These are phyloP conservation scores for Pseudopithomyces maydicus DNA, from an alignment of 2,329 filamentous ascomycete species.

Conservation along the genomic window DNA sequence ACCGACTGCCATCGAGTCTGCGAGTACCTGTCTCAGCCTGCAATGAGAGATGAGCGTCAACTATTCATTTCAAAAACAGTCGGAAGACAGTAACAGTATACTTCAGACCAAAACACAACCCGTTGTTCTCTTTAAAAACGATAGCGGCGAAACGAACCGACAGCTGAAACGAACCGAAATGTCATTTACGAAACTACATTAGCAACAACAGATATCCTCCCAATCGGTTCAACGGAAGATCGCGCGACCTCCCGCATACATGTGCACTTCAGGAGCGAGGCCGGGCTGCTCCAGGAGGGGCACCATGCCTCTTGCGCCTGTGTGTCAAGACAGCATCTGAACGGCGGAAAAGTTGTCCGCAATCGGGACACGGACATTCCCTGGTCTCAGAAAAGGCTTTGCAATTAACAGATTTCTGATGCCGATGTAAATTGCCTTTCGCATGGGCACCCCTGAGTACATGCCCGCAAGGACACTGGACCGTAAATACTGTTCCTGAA, in stretches of 20 bases:
- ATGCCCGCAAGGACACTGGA: constrained; percentile 19
- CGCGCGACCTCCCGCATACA: background rate
- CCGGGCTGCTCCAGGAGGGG: background rate
- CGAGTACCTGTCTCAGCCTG: no score
- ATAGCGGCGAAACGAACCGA: background rate
- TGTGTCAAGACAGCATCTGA: constrained; percentile 27
- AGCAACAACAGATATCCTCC: background rate
- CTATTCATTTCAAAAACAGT: background rate
- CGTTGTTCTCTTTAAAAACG: background rate
- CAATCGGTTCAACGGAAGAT: background rate
- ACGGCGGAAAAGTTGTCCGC: constrained; percentile 28
- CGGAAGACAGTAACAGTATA: background rate
- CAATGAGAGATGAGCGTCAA: background rate
- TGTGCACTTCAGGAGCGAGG: background rate
- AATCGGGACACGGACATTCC: constrained; percentile 23
- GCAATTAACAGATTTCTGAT: constrained; percentile 31
- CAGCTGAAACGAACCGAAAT: background rate
- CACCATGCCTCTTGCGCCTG: constrained; percentile 6
- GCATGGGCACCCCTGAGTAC: constrained; percentile 30
- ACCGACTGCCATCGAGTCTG: no score
- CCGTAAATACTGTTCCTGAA: background rate
- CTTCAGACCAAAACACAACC: background rate
- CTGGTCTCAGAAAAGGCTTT: constrained; percentile 20
- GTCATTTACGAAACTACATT: background rate
- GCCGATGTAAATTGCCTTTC: constrained; percentile 34